Evolutionary conservation across 257 asterid species (phyloP), one percentile per base, ranked within the genome.

Genomic region (Plantago elongata): DNA sequence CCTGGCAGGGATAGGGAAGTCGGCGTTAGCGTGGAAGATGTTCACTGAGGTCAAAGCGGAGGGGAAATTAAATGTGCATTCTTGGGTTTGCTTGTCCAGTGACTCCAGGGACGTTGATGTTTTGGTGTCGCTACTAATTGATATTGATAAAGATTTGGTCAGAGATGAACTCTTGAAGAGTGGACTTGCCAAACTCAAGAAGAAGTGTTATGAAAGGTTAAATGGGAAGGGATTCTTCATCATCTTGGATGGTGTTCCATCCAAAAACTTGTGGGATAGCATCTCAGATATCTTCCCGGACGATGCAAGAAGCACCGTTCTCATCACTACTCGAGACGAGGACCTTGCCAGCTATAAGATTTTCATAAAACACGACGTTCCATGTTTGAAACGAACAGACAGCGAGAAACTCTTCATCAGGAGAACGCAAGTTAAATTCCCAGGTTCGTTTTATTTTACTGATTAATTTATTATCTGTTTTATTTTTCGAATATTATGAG

Each of bases 161-260:
- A 45, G 69, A 54, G 5, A 64, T 9, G 9, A 18, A 51, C 38
- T 34, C 38, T 34, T 34, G 38, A 5, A 5, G 38, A 34, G 5
- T 34, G 38, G 38, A 34, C 3, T 34, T 34, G 3, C 38, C 38
- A 3, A 34, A 34, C 38, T 34, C 38, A 34, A 34, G 38, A 34
- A 3, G 51, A n/a, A 37, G 54, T 43, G 42, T 12, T 9, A 42
- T 14, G 45, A 9, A 22, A 7, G 1, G 51, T 14, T 64, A 52
- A 8, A 40, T 17, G 54, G 62, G 30, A 54, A 14, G 45, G 54
- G 62, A 54, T 64, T 18, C 45, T 30, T 64, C 7, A 4, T 64
- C n/a, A 45, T 42, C 44, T 48, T 64, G 45, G 69, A 64, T 10
- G 69, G 27, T 64, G 51, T 63, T 59, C 42, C 51, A 60, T 37